Evolutionary conservation across 1,139 yeast species (phyloP), one percentile per base, ranked within the genome.

Genomic region (Pichia sp.): DNA sequence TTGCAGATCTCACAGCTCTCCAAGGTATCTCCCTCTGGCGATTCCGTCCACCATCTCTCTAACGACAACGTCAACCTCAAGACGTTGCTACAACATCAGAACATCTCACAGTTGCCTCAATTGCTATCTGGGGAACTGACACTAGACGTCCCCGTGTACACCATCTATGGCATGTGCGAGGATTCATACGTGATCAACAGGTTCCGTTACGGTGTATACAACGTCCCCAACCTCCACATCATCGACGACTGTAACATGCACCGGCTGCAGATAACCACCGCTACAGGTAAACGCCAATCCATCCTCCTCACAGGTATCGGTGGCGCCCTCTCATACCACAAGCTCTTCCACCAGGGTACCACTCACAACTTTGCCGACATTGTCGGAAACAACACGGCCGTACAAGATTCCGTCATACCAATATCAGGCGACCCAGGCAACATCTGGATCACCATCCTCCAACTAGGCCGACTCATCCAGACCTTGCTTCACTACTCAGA

Each of bases 81-180:
- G 45, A 60, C 58, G 40, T 49, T 60, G 34, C 58, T 56, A 34
- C 46, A 61, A 8, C 52, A 61, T 23, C 61, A 64, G 26, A 60
- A 66, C 18, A 61, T 79, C 18, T 72, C 81, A 19, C 83, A 79
- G 48, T 60, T 80, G 30, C 66, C 71, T 17, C 54, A 59, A 34
- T 80, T 74, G 45, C 48, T 78, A 1, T 46, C 56, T 4, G 85
- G 85, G 2, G 60, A 60, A 20, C 52, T 53, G 27, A 48, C 41
- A 30, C 61, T 83, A 27, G 60, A 68, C 13, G 71, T 78, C 12
- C 91, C 93, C 0, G 85, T 83, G 1, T 83, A 83, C 57, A 75
- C 88, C 5, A 74, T 80, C 14, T 78, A 73, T 51, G 93, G 93
- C 0, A 80, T 83, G 47, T 67, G 79, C 37, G 94, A 83, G 53